A percentile compares a stretch with the other conserved stretches of the same genome.
Conservation (phyloP, 1,284 basidiomycete species). For the Trichosporon coremiiforme region DNA sequence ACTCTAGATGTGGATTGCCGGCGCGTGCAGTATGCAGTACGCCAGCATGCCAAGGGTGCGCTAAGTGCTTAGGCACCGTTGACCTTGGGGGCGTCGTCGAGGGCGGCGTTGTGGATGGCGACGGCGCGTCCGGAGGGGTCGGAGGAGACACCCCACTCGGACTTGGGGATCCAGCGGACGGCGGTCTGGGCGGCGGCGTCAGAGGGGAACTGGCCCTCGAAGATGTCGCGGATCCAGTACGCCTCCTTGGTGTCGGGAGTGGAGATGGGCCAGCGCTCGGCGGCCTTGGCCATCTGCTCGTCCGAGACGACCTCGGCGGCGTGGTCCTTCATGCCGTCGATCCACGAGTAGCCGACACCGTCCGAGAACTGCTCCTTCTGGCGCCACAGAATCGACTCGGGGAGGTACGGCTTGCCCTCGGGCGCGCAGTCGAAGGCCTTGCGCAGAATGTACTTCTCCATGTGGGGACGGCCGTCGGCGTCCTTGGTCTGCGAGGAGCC, state of each 20-base stretch:
- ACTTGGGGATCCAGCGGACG: conserved; percentile 90
- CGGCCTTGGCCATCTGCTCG: conserved; percentile 73
- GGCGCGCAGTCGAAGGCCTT: conserved; percentile 94
- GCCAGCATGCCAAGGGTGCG: too few relatives aligned
- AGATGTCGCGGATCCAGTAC: conserved; percentile 91
- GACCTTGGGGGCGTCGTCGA: conserved; percentile 52
- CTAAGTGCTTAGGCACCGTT: conserved; percentile 9
- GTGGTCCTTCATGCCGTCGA: conserved; percentile 95
- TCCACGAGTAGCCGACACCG: conserved; percentile 99
- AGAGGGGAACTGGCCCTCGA: conserved; percentile 84
- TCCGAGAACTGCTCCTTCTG: conserved; percentile 99
- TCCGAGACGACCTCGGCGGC: conserved; percentile 76
- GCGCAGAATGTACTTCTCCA: conserved; percentile 98
- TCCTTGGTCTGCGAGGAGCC: conserved; percentile 75
- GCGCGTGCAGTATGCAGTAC: too few relatives aligned
- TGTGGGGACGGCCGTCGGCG: conserved; percentile 78
- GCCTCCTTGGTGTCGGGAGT: conserved; percentile 98
- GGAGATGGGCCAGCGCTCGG: conserved; percentile 75
- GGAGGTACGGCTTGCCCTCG: conserved; percentile 85
- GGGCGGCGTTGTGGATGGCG: conserved; percentile 92
- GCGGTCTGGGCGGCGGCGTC: conserved; percentile 88
- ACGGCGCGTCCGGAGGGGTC: conserved; percentile 96
- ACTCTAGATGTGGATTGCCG: conserved; percentile 6
- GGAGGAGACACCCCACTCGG: conserved; percentile 88
- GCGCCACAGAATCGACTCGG: conserved; percentile 92